A percentile compares a stretch with the other conserved stretches of the same genome.
phyloP scores from a whole-genome alignment of 768 basidiomycete species.

The Crassisporium funariophilum region DNA sequence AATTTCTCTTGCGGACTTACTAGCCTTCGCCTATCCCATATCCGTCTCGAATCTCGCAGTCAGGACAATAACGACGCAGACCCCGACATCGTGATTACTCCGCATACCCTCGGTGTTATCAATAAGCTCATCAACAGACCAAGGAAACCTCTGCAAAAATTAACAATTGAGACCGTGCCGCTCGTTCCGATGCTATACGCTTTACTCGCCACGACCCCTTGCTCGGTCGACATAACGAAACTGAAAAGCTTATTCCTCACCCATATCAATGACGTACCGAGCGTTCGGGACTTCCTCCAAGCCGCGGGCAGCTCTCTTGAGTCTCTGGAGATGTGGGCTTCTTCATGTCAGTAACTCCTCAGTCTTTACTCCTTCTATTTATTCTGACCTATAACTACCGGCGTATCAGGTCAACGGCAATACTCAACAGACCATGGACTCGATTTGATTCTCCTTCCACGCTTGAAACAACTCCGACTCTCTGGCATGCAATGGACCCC shows the following conservation, averaged over 20 bases:
- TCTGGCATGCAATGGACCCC: slow-evolving; percentile 18
- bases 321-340: slow-evolving; percentile 14
- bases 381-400: background rate
- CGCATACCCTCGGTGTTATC: background rate
- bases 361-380: background rate
- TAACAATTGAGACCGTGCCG: slow-evolving; percentile 1
- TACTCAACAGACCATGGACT: background rate
- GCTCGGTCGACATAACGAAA: slow-evolving; percentile 8
- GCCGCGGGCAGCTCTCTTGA: slow-evolving; percentile 12
- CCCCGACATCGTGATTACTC: too few species aligned
- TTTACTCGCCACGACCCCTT: slow-evolving; percentile 5
- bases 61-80: too few species aligned
- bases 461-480: slow-evolving; percentile 12
- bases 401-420: background rate
- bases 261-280: slow-evolving; percentile 15
- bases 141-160: slow-evolving; percentile 3
- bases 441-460: slow-evolving; percentile 8
- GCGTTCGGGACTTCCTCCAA: slow-evolving; percentile 14
- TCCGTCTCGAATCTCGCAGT: background rate
- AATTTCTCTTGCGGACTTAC: slow-evolving; percentile 1
- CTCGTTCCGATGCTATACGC: slow-evolving; percentile 2
- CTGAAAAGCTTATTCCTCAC: slow-evolving; percentile 15
- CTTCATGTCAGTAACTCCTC: slow-evolving; percentile 5
- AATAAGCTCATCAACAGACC: background rate
- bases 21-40: slow-evolving; percentile 8